Conservation (phyloP, 2,329 filamentous ascomycete genomes). For the Diaporthe citriasiana region DNA sequence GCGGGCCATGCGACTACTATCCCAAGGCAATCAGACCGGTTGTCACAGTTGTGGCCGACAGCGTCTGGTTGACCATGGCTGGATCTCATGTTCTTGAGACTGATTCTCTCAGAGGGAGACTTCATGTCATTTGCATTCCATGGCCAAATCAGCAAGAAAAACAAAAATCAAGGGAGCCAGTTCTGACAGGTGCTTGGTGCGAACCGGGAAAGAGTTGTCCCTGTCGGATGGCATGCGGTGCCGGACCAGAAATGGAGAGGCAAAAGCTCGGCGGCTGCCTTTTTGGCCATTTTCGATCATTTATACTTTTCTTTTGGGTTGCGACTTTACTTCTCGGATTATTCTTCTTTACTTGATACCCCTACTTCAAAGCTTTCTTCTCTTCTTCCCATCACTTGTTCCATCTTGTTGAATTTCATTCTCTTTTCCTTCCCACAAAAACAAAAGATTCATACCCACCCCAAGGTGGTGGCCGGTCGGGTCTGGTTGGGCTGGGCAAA, state of each 20-base stretch:
- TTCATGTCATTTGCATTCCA: background rate
- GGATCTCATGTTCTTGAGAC: background rate
- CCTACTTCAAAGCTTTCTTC: background rate
- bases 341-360: slow-evolving; percentile 35
- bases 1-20: background rate
- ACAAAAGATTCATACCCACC: slow-evolving; percentile 34
- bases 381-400: background rate
- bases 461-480: slow-evolving; percentile 35
- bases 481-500: slow-evolving; percentile 24
- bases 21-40: no score
- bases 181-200: background rate
- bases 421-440: slow-evolving; percentile 6
- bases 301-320: background rate
- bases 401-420: background rate
- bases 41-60: no score
- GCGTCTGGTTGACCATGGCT: background rate
- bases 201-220: background rate
- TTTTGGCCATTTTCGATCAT: slow-evolving; percentile 11
- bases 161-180: background rate
- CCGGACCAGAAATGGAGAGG: background rate
- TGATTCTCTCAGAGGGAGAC: background rate
- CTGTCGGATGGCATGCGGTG: background rate
- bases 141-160: background rate
- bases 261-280: background rate
- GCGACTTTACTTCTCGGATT: slow-evolving; percentile 28